phyloP scores from a whole-genome alignment of 2,329 filamentous ascomycete species.

The Aureobasidium mangrovei region DNA sequence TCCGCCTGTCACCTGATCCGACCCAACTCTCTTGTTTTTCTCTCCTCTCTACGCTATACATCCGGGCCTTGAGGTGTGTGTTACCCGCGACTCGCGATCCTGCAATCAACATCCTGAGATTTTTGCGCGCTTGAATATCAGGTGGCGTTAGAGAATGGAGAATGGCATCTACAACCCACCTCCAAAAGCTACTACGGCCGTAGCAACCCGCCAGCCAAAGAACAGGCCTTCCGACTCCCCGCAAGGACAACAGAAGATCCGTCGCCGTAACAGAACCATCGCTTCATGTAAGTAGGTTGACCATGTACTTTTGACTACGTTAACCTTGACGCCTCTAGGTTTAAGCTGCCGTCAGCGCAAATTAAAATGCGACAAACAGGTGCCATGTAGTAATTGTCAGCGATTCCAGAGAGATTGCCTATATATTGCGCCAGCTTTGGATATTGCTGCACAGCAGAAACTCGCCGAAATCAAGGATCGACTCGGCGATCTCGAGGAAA shows the following conservation, averaged over 20 bases:
- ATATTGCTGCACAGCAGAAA: constrained; percentile 59
- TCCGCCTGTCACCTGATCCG: constrained; percentile 9
- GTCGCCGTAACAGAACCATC: constrained; percentile 14
- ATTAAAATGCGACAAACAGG: constrained; percentile 65
- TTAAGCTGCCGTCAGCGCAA: constrained; percentile 66
- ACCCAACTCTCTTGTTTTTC: constrained; percentile 10
- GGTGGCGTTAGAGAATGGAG: constrained; percentile 12
- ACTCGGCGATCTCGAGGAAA: constrained; percentile 61
- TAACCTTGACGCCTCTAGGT: constrained; percentile 23
- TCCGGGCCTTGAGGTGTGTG: constrained; percentile 1
- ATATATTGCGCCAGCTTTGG: constrained; percentile 59
- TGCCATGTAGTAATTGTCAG: constrained; percentile 62
- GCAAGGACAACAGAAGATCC: constrained; percentile 14
- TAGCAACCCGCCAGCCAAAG: constrained; percentile 11
- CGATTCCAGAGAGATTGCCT: constrained; percentile 45
- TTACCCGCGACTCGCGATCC: constrained; percentile 1
- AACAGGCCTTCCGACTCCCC: constrained; percentile 8
- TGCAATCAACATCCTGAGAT: neutral
- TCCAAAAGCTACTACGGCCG: constrained; percentile 9
- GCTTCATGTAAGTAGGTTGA: constrained; percentile 27
- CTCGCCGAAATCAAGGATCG: constrained; percentile 72
- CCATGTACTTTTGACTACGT: neutral
- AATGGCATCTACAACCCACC: constrained; percentile 8
- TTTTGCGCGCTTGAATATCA: neutral
- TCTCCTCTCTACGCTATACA: constrained; percentile 5